phyloP scores from a whole-genome alignment of 192 early-diverging fungal species.

The Backusella sp. region DNA sequence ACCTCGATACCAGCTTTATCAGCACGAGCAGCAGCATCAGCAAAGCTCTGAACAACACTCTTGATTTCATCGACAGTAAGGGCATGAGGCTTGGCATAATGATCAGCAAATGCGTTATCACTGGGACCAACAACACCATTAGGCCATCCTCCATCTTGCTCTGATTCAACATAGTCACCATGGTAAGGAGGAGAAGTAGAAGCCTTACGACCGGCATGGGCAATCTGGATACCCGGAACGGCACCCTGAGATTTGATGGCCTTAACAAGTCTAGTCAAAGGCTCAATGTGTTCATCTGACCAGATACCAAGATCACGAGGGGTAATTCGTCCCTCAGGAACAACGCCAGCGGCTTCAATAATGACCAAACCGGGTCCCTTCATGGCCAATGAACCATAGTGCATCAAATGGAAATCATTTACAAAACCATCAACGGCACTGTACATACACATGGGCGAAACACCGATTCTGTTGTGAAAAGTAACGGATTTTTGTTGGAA shows the following conservation, averaged over 20 bases:
- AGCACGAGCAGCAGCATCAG: constrained; percentile 64
- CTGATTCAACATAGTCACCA: constrained; percentile 15
- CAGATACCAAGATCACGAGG: constrained; percentile 81
- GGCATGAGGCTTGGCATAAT: constrained; percentile 18
- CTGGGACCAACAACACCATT: constrained; percentile 68
- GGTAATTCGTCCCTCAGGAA: constrained; percentile 70
- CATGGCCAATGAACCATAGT: constrained; percentile 68
- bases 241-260: constrained; percentile 61
- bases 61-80: constrained; percentile 54
- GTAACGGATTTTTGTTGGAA: constrained; percentile 62
- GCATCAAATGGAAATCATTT: constrained; percentile 66
- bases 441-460: constrained; percentile 87
- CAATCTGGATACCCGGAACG: constrained; percentile 72
- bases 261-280: constrained; percentile 56
- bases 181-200: constrained; percentile 15
- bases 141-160: constrained; percentile 65
- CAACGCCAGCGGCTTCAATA: constrained; percentile 74
- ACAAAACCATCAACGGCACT: constrained; percentile 62
- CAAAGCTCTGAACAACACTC: constrained; percentile 59
- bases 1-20: constrained; percentile 58
- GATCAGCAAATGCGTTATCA: constrained; percentile 44
- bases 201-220: constrained; percentile 79
- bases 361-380: constrained; percentile 78
- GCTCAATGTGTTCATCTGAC: constrained; percentile 73
- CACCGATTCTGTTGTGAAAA: constrained; percentile 72